Percentiles rank a stretch among this genome's conserved stretches.
These are phyloP conservation scores for Penium margaritaceum DNA, from an alignment of 139 green algal species.

Conservation along the genomic window DNA sequence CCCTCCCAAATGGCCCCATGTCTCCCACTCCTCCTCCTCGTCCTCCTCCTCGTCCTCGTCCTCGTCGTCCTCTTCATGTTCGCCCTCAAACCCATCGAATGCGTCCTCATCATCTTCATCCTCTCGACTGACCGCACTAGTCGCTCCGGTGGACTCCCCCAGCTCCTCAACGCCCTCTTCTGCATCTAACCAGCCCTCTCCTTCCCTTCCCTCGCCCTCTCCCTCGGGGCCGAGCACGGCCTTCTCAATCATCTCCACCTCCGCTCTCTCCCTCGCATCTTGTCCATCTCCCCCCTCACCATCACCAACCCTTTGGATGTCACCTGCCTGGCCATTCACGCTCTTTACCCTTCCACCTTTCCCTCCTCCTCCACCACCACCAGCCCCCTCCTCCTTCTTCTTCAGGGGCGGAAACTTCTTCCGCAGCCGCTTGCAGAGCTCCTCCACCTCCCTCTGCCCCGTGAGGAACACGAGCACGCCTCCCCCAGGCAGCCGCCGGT, in stretches of 20 bases:
- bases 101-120: constrained; percentile 6
- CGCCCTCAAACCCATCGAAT: background rate
- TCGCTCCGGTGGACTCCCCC: no score
- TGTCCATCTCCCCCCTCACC: background rate
- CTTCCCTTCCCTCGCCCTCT: constrained; percentile 3
- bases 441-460: constrained; percentile 79
- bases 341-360: background rate
- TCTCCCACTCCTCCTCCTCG: constrained; percentile 14
- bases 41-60: constrained; percentile 18
- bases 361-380: background rate
- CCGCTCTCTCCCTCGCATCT: no score
- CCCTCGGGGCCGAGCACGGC: background rate
- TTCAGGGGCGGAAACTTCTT: constrained; percentile 49
- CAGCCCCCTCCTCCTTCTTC: background rate
- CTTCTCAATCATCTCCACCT: background rate
- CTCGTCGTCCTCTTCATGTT: background rate
- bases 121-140: background rate
- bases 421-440: constrained; percentile 61
- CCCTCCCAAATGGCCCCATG: no score
- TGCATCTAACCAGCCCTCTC: background rate
- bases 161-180: background rate
- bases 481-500: constrained; percentile 75
- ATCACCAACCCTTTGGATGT: no score
- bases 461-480: constrained; percentile 92
- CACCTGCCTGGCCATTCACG: no score